Evolutionary conservation across 345 rosid species (phyloP).

Genomic region (Aquilaria malaccensis): DNA sequence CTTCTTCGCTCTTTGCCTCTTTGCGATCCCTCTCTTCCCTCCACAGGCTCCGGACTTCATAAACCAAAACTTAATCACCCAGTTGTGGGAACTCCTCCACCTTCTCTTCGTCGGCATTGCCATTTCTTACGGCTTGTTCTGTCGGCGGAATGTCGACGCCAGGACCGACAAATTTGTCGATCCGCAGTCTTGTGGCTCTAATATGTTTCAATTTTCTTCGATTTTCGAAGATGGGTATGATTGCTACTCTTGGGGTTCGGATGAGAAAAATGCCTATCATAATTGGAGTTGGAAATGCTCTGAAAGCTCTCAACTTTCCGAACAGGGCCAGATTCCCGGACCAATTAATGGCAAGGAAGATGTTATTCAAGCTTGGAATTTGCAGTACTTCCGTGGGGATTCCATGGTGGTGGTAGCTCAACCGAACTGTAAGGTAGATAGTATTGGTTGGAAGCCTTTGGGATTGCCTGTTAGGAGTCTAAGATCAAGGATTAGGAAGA

Average conservation of each 20-base stretch:
- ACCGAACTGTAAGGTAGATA: slow-evolving; percentile 36
- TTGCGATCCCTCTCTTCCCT: slow-evolving; percentile 70
- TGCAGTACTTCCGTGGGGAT: slow-evolving; percentile 47
- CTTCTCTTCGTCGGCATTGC: slow-evolving; percentile 73
- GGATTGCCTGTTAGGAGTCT: slow-evolving; percentile 85
- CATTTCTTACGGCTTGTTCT: slow-evolving; percentile 77
- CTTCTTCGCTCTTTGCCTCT: slow-evolving; percentile 39
- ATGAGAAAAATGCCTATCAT: slow-evolving; percentile 21
- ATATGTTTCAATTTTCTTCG: slow-evolving; percentile 39
- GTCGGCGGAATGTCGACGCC: slow-evolving; percentile 46
- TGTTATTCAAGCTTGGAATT: slow-evolving; percentile 49
- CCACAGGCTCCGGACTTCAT: slow-evolving; percentile 72
- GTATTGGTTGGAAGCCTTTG: slow-evolving; percentile 33
- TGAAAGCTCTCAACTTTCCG: slow-evolving; percentile 11
- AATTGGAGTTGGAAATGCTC: slow-evolving; percentile 12
- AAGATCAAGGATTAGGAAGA: slow-evolving; percentile 25
- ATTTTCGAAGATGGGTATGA: slow-evolving; percentile 58
- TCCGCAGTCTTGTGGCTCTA: slow-evolving; percentile 40
- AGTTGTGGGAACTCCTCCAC: slow-evolving; percentile 74
- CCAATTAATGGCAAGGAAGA: slow-evolving; percentile 21
- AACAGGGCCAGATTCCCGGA: slow-evolving; percentile 15
- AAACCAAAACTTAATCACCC: slow-evolving; percentile 34
- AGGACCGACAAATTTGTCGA: slow-evolving; percentile 28
- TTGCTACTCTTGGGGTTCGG: slow-evolving; percentile 25
- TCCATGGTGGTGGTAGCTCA: slow-evolving; percentile 51